A percentile compares a stretch with the other conserved stretches of the same genome.
Evolutionary conservation across 495 filamentous ascomycete species (phyloP).

Genomic region (Thermochaetoides thermophila): DNA sequence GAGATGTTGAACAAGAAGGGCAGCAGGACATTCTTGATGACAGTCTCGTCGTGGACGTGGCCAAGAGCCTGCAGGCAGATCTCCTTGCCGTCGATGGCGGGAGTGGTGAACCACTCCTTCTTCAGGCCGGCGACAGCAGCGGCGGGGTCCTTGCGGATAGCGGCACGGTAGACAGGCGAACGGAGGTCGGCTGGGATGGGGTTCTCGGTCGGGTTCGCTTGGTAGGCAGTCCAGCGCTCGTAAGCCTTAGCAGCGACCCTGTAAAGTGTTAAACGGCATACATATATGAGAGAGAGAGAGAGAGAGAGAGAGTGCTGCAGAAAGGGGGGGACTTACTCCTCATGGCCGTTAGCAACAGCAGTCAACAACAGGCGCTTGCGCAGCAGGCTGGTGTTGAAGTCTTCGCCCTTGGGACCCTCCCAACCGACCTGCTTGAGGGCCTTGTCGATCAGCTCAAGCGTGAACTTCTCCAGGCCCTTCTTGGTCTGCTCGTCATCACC

Average conservation of each 20-base stretch:
- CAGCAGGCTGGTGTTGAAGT: conserved; percentile 66
- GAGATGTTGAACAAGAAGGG: conserved; percentile 69
- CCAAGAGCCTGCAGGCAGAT: conserved; percentile 65
- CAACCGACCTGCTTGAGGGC: conserved; percentile 71
- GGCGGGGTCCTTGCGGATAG: conserved; percentile 49
- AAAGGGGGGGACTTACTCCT: conserved; percentile 36
- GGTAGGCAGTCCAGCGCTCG: conserved; percentile 61
- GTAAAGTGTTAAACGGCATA: conserved; percentile 1
- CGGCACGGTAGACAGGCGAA: conserved; percentile 60
- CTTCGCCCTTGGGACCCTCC: conserved; percentile 60
- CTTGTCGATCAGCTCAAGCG: conserved; percentile 50
- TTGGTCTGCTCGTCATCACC: conserved; percentile 39
- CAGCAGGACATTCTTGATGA: conserved; percentile 56
- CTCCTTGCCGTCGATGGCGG: conserved; percentile 80
- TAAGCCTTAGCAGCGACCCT: conserved; percentile 57
- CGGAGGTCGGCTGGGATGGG: conserved; percentile 73
- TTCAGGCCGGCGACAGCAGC: conserved; percentile 58
- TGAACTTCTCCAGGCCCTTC: conserved; percentile 56
- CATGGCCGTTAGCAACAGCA: conserved; percentile 59
- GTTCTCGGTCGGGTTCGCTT: conserved; percentile 43
- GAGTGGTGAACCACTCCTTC: conserved; percentile 65
- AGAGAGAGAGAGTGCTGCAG: background rate
- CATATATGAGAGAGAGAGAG: background rate
- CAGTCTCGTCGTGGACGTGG: conserved; percentile 48
- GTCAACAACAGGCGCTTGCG: conserved; percentile 63